Conservation (phyloP, 2,329 filamentous ascomycete species). For the Leptographium lundbergii region DNA sequence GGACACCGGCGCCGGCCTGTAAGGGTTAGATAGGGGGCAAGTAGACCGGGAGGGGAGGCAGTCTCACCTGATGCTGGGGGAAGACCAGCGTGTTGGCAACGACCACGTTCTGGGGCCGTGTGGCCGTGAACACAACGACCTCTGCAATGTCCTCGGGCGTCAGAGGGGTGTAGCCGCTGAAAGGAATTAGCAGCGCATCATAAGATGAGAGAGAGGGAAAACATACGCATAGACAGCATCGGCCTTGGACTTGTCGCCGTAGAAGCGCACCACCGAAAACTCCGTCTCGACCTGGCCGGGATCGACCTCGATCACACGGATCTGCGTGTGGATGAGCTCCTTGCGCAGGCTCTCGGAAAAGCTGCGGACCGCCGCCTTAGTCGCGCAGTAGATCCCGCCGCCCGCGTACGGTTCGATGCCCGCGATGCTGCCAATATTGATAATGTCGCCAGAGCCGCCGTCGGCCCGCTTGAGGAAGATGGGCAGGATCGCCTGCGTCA, state of each 20-base stretch:
- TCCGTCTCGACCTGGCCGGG: slow-evolving; percentile 92
- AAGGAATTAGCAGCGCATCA: background rate
- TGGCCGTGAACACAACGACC: slow-evolving; percentile 73
- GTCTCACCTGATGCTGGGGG: slow-evolving; percentile 65
- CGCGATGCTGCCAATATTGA: slow-evolving; percentile 89
- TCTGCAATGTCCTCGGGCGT: slow-evolving; percentile 88
- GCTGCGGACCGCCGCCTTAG: slow-evolving; percentile 74
- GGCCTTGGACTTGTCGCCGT: slow-evolving; percentile 79
- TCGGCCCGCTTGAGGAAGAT: slow-evolving; percentile 67
- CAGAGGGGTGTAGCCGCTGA: slow-evolving; percentile 63
- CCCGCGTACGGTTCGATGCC: slow-evolving; percentile 76
- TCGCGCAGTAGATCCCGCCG: slow-evolving; percentile 85
- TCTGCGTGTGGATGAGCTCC: slow-evolving; percentile 69
- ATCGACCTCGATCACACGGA: slow-evolving; percentile 78
- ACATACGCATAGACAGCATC: slow-evolving; percentile 76
- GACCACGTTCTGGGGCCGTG: slow-evolving; percentile 79
- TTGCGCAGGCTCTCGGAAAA: slow-evolving; percentile 75
- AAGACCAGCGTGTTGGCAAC: slow-evolving; percentile 78
- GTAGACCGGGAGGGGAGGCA: background rate
- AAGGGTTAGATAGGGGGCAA: background rate
- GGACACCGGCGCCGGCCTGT: slow-evolving; percentile 7
- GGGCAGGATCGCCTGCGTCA: slow-evolving; percentile 83
- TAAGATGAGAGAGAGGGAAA: background rate
- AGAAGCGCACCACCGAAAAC: slow-evolving; percentile 79
- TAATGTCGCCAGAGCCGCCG: slow-evolving; percentile 78